phyloP scores from a whole-genome alignment of 164 flowering plant genomes.

The Aristolochia californica region DNA sequence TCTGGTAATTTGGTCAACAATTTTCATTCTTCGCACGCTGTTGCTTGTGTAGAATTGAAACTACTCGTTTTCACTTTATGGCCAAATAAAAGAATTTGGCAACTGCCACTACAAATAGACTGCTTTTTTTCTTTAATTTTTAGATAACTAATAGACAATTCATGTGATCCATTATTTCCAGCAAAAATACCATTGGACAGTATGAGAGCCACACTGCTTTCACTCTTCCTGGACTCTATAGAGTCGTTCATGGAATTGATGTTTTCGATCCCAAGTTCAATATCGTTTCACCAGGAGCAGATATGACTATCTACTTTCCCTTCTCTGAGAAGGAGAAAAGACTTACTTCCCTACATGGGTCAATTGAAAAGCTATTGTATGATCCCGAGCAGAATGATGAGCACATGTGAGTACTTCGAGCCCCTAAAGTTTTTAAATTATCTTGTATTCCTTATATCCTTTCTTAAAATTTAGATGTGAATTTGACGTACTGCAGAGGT shows the following conservation, averaged over 20 bases:
- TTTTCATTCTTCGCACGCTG: too few species aligned
- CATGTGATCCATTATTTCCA: slow-evolving; percentile 21
- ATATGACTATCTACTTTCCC: slow-evolving; percentile 76
- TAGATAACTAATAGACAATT: not conserved
- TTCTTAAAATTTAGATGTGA: too few species aligned
- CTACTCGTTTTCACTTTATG: too few species aligned
- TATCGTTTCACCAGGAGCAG: slow-evolving; percentile 97
- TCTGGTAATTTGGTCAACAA: not conserved
- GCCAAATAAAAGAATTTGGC: too few species aligned
- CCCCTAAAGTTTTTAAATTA: too few species aligned
- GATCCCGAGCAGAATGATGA: slow-evolving; percentile 72
- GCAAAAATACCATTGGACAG: slow-evolving; percentile 87
- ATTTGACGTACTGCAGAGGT: slow-evolving; percentile 38
- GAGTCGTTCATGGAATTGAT: slow-evolving; percentile 96
- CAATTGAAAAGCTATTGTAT: slow-evolving; percentile 64
- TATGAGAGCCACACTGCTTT: slow-evolving; percentile 90
- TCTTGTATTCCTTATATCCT: too few species aligned
- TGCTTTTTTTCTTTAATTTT: too few species aligned
- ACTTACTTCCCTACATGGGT: slow-evolving; percentile 67
- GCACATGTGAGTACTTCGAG: slow-evolving; percentile 47
- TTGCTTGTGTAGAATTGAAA: too few species aligned
- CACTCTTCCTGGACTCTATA: slow-evolving; percentile 84
- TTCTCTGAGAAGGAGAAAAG: slow-evolving; percentile 51
- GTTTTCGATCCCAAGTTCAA: slow-evolving; percentile 99
- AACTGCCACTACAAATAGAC: too few species aligned